These are phyloP conservation scores for Aureobasidium namibiae DNA, from an alignment of 2,329 filamentous ascomycete species.

Conservation along the genomic window DNA sequence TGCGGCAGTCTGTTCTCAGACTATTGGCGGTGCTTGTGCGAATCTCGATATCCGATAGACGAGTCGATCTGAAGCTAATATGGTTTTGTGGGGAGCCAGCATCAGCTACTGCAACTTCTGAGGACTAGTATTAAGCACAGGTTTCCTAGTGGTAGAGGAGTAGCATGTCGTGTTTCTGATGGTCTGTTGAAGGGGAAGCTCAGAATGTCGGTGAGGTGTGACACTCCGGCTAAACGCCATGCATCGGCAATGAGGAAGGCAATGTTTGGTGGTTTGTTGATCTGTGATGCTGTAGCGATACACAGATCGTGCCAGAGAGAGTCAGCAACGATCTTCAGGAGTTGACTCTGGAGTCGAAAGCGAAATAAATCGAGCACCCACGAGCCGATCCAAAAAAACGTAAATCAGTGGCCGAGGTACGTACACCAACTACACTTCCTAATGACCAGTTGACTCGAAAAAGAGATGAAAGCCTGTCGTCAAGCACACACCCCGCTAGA, in stretches of 20 bases:
- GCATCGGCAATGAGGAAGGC: neutral
- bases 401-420: neutral
- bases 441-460: neutral
- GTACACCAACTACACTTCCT: neutral
- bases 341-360: neutral
- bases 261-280: slow-evolving; percentile 11
- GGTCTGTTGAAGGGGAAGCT: neutral
- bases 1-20: neutral
- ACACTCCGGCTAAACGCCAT: neutral
- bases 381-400: neutral
- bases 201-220: neutral
- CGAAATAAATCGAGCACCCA: neutral
- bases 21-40: neutral
- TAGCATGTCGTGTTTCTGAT: neutral
- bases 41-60: neutral
- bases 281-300: neutral
- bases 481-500: neutral
- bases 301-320: neutral
- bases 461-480: neutral
- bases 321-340: neutral
- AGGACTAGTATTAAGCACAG: neutral
- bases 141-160: neutral
- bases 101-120: neutral
- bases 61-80: neutral
- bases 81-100: neutral